A percentile compares a stretch with the other conserved stretches of the same genome.
Evolutionary conservation across 2,329 filamentous ascomycete species (phyloP).

Genomic region (Diplodia mutila): DNA sequence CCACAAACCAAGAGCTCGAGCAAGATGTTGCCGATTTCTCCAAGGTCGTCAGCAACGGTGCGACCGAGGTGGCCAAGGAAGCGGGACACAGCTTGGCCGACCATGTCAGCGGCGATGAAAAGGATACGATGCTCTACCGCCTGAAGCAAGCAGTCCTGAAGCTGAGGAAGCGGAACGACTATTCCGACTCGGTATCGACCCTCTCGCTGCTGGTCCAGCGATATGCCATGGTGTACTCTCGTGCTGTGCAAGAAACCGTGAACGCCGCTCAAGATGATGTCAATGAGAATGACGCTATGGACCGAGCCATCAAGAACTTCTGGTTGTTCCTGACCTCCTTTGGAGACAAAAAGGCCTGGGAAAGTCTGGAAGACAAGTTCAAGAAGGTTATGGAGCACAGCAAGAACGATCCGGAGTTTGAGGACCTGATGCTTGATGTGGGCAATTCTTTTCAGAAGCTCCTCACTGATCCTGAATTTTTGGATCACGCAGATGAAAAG

Average conservation of each 20-base stretch:
- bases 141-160: slow-evolving; percentile 76
- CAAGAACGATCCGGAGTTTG: slow-evolving; percentile 79
- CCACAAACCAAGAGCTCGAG: slow-evolving; percentile 65
- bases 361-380: slow-evolving; percentile 70
- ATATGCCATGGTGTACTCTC: slow-evolving; percentile 78
- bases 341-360: slow-evolving; percentile 74
- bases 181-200: slow-evolving; percentile 82
- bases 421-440: slow-evolving; percentile 73
- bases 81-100: slow-evolving; percentile 73
- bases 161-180: slow-evolving; percentile 76
- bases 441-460: slow-evolving; percentile 77
- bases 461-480: slow-evolving; percentile 83
- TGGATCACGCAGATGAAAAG: slow-evolving; percentile 73
- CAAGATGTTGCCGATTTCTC: slow-evolving; percentile 49
- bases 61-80: slow-evolving; percentile 55
- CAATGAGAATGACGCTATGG: slow-evolving; percentile 72
- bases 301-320: slow-evolving; percentile 76
- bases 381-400: slow-evolving; percentile 73
- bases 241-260: slow-evolving; percentile 68
- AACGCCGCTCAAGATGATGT: slow-evolving; percentile 71
- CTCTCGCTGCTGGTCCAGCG: slow-evolving; percentile 74
- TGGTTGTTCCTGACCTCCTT: slow-evolving; percentile 82
- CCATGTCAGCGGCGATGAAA: slow-evolving; percentile 73
- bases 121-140: slow-evolving; percentile 71
- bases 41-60: slow-evolving; percentile 51